Evolutionary conservation across 306 rosid genomes (phyloP).

Genomic region (Purshia tridentata): DNA sequence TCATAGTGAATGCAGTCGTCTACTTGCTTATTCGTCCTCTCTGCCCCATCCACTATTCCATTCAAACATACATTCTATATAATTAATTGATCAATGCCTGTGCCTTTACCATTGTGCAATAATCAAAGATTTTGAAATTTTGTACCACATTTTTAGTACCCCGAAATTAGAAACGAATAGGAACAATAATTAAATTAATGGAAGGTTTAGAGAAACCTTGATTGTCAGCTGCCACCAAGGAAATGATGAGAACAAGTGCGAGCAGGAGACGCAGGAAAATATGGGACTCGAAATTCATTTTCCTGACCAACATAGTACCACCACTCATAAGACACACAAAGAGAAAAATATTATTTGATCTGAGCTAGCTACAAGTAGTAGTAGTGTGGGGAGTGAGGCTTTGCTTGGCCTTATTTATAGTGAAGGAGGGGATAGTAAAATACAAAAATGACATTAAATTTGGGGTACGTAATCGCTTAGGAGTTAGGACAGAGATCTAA

Average conservation of each 20-base stretch:
- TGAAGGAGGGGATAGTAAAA: not conserved
- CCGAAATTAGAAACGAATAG: too few relatives aligned
- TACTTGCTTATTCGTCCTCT: not conserved
- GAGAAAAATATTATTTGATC: not conserved
- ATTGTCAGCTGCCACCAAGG: not conserved
- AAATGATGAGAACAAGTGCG: slow-evolving; percentile 1
- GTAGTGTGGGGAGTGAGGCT: not conserved
- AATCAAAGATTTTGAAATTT: too few relatives aligned
- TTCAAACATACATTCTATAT: too few relatives aligned
- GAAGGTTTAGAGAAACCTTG: not conserved
- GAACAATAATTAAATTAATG: too few relatives aligned
- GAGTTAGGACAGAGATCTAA: not conserved
- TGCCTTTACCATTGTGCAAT: too few relatives aligned
- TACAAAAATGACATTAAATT: not conserved
- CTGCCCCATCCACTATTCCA: not conserved
- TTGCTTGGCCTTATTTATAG: not conserved
- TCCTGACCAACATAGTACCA: not conserved
- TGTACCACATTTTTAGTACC: too few relatives aligned
- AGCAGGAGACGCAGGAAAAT: not conserved
- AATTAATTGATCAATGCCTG: too few relatives aligned
- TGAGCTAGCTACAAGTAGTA: not conserved
- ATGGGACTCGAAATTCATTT: slow-evolving; percentile 3
- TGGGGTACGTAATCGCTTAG: not conserved
- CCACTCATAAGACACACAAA: not conserved
- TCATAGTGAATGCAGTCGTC: not conserved